Percentiles rank a stretch among this genome's conserved stretches.
Evolutionary conservation across 768 basidiomycete species (phyloP).

Genomic region (Suillus ampliporus): DNA sequence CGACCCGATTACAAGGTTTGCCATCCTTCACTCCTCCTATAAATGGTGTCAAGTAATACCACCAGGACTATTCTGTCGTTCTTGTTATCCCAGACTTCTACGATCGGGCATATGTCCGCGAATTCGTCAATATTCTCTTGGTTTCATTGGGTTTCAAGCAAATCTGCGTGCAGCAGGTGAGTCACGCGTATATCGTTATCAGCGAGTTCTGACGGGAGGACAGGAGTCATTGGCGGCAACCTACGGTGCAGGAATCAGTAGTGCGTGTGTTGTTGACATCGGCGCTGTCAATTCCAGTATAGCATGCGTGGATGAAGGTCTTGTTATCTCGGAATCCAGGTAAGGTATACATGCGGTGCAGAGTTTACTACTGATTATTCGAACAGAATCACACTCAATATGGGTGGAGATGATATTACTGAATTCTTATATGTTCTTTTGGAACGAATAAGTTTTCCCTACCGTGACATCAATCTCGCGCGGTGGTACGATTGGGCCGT

Average conservation of each 20-base stretch:
- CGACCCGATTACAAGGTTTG: constrained; percentile 64
- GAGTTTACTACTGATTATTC: constrained; percentile 12
- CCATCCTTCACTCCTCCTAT: constrained; percentile 2
- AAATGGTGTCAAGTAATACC: background rate
- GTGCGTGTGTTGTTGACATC: constrained; percentile 95
- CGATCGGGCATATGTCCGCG: constrained; percentile 82
- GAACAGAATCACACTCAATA: constrained; percentile 74
- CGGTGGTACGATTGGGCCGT: constrained; percentile 87
- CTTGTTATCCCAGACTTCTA: constrained; percentile 93
- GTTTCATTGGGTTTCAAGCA: constrained; percentile 90
- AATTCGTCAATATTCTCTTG: constrained; percentile 75
- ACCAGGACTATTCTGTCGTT: constrained; percentile 84
- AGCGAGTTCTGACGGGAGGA: background rate
- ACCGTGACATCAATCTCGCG: constrained; percentile 78
- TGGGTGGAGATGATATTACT: constrained; percentile 96
- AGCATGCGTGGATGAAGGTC: constrained; percentile 93
- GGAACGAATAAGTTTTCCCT: constrained; percentile 85
- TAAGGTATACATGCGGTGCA: constrained; percentile 36
- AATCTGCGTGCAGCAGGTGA: constrained; percentile 88
- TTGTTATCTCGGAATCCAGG: constrained; percentile 89
- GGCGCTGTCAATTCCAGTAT: constrained; percentile 86
- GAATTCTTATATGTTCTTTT: constrained; percentile 84
- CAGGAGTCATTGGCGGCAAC: constrained; percentile 94
- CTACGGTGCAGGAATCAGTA: constrained; percentile 93
- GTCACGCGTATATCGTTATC: background rate